Base-by-base conservation (phyloP, 805 yeast genomes). In the Tetrapisispora phaffii region DNA sequence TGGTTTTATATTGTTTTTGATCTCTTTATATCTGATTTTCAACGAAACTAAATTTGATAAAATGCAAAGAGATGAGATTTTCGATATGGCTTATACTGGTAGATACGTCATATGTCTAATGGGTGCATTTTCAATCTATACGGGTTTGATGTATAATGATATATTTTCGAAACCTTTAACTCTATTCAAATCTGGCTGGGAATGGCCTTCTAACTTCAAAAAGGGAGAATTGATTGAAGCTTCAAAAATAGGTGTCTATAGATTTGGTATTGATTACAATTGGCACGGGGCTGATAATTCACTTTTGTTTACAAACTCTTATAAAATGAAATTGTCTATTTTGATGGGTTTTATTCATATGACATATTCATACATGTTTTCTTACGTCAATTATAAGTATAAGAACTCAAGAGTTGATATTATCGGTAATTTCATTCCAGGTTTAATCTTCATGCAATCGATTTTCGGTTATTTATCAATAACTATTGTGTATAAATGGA, bases 201-300 rank as follows among this genome's bases (percentile, higher is more conserved):
- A 75, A 56, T 93, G 95, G 95, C 97, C 97, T 7, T 75, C 74
- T 42, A 63, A 72, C 39, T 84, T 82, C 69, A 69, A 77, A 52
- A 73, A 68, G 48, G 94, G 95, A 21, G 85, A 85, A 35, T 60
- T 79, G 4, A 73, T 89, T 46, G 73, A 71, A 39, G 97, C 88
- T 12, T 71, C 71, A 32, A 73, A 75, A 55, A 71, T 71, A 13
- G 86, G 90, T 8, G 78, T 78, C 12, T 93, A 93, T 60, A 69
- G 81, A 5, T 70, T 93, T 60, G 99, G 99, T 43, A 67, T 93
- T 43, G 99, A 93, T 67, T 85, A 82, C 51, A 85, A 82, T 10
- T 93, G 99, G 99, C 99, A 93, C 65, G 96, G 97, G 16, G 76
- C 97, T 34, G 98, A 93, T 55, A 93, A 93, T 68, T 80, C 82